Evolutionary conservation across 768 basidiomycete species (phyloP), one percentile per base, ranked within the genome.

Genomic region (Xerocomus spinulosus): DNA sequence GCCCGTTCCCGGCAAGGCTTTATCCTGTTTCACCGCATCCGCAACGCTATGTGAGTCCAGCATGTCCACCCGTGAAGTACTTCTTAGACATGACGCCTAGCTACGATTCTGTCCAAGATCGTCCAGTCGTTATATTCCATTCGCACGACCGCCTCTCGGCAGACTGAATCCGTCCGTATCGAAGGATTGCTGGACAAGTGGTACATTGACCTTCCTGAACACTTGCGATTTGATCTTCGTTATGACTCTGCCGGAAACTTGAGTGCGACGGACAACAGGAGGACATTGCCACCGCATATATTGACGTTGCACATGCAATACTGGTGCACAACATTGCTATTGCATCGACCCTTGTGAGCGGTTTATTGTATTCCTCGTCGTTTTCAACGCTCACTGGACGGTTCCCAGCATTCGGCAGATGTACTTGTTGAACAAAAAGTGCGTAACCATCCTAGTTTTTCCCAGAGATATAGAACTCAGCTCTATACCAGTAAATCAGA

Each of bases 301-400:
- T 67, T 90, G 47, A 85, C 83, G 33, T 68, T 91, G 42, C 87
- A 90, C 59, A 85, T 90, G 86, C 84, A 87, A 58, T 90, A 89
- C 59, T 91, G 88, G 88, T 87, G 85, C 59, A 79, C 85, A 10
- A 80, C 83, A 20, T 62, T 91, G 26, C 60, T 91, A 24, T 67
- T 90, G 42, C 87, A 90, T 63, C 78, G 87, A 15, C 87, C 87
- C 10, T 89, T 89, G 86, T 88, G 62, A 69, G 85, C 72, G 20
- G 29, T 48, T 12, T 17, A 18, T 43, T 6, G 17, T 29, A 1
- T 42, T 34, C 40, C 15, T 25, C 29, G 33, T 38, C 43, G 20
- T 48, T 42, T 42, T 25, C 26, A 21, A 13, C 46, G 18, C 36
- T 58, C n/a, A 60, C 17, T 13, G 6, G 17, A 25, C 5, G 3